Evolutionary conservation across 108 stramenopile species (phyloP).

Genomic region (Pseudonitzschia pungens): DNA sequence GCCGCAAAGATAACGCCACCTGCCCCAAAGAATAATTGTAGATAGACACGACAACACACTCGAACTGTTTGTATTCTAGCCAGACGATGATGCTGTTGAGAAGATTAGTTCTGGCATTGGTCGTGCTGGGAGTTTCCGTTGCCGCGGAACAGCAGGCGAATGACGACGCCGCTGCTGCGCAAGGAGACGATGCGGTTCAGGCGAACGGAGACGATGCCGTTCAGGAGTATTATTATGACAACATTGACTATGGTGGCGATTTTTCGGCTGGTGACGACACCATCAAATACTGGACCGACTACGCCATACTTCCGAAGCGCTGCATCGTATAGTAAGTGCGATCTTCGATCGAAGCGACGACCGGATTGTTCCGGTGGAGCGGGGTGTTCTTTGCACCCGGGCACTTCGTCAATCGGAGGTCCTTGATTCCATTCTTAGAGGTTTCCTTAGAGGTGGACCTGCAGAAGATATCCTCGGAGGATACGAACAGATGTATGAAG

Average conservation of each 20-base stretch:
- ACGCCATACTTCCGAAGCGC: constrained; percentile 73
- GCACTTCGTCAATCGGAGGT: too few relatives aligned
- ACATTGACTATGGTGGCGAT: constrained; percentile 7
- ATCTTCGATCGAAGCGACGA: neutral
- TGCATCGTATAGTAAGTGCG: constrained; percentile 66
- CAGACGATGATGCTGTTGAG: neutral
- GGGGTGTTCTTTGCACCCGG: too few relatives aligned
- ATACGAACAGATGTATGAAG: too few relatives aligned
- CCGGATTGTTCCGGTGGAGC: too few relatives aligned
- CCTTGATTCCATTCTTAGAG: too few relatives aligned
- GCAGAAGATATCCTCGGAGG: too few relatives aligned
- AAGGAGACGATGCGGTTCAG: neutral
- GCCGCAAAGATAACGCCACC: too few relatives aligned
- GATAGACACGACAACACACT: neutral
- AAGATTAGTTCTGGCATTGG: neutral
- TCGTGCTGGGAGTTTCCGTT: constrained; percentile 2
- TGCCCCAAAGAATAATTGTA: too few relatives aligned
- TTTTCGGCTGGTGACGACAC: constrained; percentile 45
- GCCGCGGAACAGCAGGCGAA: constrained; percentile 2
- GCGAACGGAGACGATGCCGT: constrained; percentile 3
- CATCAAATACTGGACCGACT: constrained; percentile 83
- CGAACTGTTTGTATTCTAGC: neutral
- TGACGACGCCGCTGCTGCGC: neutral
- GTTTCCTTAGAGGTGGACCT: too few relatives aligned
- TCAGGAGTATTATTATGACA: constrained; percentile 25